Evolutionary conservation across 192 early-diverging fungal species (phyloP), one percentile per base, ranked within the genome.

Genomic region (Podila minutissima): DNA sequence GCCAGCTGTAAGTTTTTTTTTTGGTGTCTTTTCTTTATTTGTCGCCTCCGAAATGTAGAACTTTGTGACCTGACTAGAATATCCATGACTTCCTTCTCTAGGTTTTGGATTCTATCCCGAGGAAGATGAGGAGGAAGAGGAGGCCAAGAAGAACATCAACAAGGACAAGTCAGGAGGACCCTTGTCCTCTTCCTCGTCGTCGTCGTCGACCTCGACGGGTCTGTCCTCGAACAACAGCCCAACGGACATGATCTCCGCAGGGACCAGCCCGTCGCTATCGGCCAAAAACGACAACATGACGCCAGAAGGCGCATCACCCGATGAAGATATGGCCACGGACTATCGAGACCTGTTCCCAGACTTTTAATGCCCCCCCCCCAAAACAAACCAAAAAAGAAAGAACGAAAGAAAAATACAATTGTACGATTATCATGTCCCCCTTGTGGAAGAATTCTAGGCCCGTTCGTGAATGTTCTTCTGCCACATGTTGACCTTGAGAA

Each of bases 331-430:
- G 64, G 35, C 22, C 20, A 26, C 60, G n/a, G 72, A 66, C 50
- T 70, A 62, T 61, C 29, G 67, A 58, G 74, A 88, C 62, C 67
- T 84, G 15, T 88, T 88, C 29, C 77, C 83, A 57, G 86, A 88
- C 48, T 88, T 88, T 78, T 87, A 81, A 72, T 50, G n/a, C 2
- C 20, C 20, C 20, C 20, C n/a, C 17, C 19, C n/a, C 9, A 22
- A 11, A 38, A 33, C 51, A 64, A 51, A 13, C 32, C 31, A 31
- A 38, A 26, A 59, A 66, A 60, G 41, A 24, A 24, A 33, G 26
- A 33, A 31, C 20, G 22, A 26, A 33, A 33, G 33, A 33, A 33
- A 33, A 33, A 60, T 41, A 31, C 28, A 24, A 60, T 24, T 59
- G 58, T 49, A 33, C 53, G 35, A 5, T 57, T 41, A 35, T 37